A percentile compares a stretch with the other conserved stretches of the same genome.
phyloP scores from a whole-genome alignment of 352 stramenopile genomes.

The Sclerospora graminicola region DNA sequence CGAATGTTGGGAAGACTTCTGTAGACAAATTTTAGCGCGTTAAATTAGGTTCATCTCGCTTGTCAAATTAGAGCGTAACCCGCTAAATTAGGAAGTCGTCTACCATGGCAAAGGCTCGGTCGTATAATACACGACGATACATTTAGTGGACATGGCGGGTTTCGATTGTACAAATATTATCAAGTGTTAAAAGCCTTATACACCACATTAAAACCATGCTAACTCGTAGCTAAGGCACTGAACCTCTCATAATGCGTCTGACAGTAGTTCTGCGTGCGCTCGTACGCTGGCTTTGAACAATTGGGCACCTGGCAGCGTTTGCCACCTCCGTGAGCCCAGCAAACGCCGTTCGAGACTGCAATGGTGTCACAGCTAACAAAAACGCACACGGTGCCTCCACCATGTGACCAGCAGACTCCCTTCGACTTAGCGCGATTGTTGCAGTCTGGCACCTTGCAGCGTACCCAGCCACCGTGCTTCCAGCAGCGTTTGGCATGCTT shows the following conservation, averaged over 20 bases:
- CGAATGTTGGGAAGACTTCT: too few species aligned
- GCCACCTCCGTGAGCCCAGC: slow-evolving; percentile 31
- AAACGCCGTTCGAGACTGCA: slow-evolving; percentile 40
- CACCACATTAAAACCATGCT: not conserved
- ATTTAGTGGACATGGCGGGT: too few species aligned
- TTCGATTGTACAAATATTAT: slow-evolving; percentile 4
- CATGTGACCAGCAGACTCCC: slow-evolving; percentile 54
- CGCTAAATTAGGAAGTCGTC: too few species aligned
- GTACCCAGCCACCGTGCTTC: slow-evolving; percentile 46
- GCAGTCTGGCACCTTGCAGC: slow-evolving; percentile 50
- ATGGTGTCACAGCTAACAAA: slow-evolving; percentile 42
- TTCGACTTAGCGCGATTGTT: slow-evolving; percentile 59
- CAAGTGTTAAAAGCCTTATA: slow-evolving; percentile 6
- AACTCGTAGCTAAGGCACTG: not conserved
- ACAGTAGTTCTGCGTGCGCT: slow-evolving; percentile 52
- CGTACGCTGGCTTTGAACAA: slow-evolving; percentile 46
- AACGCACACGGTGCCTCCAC: slow-evolving; percentile 39
- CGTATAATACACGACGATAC: too few species aligned
- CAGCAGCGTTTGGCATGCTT: slow-evolving; percentile 52
- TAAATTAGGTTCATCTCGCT: too few species aligned
- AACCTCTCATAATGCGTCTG: slow-evolving; percentile 32
- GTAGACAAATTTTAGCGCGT: too few species aligned
- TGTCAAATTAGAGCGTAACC: too few species aligned
- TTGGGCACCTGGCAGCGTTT: slow-evolving; percentile 33
- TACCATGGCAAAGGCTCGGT: too few species aligned